phyloP scores from a whole-genome alignment of 208 protist species.

The Wallacemonas sp. region DNA sequence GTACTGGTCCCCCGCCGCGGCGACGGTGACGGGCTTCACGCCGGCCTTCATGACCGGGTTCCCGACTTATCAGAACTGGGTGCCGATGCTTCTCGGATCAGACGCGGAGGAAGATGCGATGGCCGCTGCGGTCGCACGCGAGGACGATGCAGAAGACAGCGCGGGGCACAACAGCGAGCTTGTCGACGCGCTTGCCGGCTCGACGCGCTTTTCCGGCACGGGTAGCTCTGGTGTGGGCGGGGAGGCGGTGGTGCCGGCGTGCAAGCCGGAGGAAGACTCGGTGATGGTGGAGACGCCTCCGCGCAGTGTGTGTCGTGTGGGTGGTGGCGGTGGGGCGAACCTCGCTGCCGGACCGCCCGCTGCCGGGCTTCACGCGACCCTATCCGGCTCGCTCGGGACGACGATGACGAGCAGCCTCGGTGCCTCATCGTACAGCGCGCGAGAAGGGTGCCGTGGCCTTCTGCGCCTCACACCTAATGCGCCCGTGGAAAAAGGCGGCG shows the following conservation, averaged over 20 bases:
- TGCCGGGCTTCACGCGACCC: not conserved
- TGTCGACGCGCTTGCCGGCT: not conserved
- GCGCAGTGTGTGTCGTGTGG: no score
- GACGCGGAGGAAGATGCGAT: constrained; percentile 3
- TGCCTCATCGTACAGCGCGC: not conserved
- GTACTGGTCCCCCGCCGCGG: constrained; percentile 53
- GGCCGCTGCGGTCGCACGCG: not conserved
- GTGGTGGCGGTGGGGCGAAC: not conserved
- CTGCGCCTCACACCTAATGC: not conserved
- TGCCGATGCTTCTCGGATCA: constrained; percentile 3
- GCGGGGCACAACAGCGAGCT: not conserved
- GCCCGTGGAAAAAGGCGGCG: not conserved
- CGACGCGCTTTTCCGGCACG: not conserved
- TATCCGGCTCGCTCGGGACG: no score
- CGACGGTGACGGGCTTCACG: constrained; percentile 31
- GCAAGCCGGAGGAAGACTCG: not conserved
- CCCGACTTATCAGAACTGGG: constrained; percentile 26
- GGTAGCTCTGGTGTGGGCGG: not conserved
- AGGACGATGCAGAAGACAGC: no score
- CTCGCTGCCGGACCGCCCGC: not conserved
- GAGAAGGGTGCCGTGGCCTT: not conserved
- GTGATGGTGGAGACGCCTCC: constrained; percentile 8
- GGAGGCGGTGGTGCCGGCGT: not conserved
- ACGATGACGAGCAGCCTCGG: not conserved
- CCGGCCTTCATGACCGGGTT: constrained; percentile 57